Percentiles rank a stretch among this genome's conserved stretches.
phyloP scores from a whole-genome alignment of 345 rosid genomes.

The Eucalyptus marginata region DNA sequence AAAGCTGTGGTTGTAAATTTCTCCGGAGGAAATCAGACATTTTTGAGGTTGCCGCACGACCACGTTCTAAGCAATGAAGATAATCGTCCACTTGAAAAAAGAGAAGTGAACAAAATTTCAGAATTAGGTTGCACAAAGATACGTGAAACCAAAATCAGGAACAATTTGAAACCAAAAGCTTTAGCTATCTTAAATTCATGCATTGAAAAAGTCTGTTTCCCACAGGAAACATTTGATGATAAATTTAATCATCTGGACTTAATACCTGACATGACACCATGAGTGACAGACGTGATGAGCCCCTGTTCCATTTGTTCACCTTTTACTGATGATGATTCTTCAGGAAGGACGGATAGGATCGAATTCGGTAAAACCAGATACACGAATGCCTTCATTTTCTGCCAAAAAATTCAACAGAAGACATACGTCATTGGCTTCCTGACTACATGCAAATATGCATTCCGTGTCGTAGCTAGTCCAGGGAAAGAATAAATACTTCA shows the following conservation, averaged over 20 bases:
- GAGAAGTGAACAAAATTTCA: not conserved
- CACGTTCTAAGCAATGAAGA: constrained; percentile 52
- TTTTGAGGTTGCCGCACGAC: constrained; percentile 56
- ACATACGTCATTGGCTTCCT: not conserved
- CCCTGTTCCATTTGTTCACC: constrained; percentile 65
- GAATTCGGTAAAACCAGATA: constrained; percentile 82
- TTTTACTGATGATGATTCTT: constrained; percentile 22
- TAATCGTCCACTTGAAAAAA: constrained; percentile 58
- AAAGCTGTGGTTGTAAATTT: constrained; percentile 46
- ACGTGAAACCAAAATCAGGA: not conserved
- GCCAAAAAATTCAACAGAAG: constrained; percentile 1
- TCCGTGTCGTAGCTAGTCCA: not conserved
- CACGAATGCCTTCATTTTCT: constrained; percentile 78
- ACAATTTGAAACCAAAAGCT: not conserved
- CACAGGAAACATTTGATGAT: not conserved
- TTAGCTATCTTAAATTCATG: not conserved
- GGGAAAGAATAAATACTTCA: not conserved
- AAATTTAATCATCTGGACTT: not conserved
- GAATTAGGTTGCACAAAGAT: not conserved
- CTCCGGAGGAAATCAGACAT: constrained; percentile 72
- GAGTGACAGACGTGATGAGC: constrained; percentile 69
- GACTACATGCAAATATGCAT: not conserved
- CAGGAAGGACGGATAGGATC: constrained; percentile 41
- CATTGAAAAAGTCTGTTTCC: not conserved
- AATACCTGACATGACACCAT: constrained; percentile 76